phyloP scores from a whole-genome alignment of 257 asterid species.

The Hygrophila difformis region DNA sequence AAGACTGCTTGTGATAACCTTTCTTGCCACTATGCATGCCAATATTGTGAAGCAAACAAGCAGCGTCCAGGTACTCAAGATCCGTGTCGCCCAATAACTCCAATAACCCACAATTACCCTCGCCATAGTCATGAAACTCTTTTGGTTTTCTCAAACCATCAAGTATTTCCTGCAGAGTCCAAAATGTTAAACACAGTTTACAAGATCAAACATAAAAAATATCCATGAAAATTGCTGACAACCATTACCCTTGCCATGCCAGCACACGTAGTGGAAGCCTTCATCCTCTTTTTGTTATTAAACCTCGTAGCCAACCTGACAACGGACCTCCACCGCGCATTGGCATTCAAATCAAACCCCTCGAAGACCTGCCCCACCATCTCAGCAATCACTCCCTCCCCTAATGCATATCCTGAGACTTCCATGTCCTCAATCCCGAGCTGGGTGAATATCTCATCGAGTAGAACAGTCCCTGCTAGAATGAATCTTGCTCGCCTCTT shows the following conservation, averaged over 20 bases:
- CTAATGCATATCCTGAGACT: slow-evolving; percentile 70
- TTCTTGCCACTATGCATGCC: slow-evolving; percentile 64
- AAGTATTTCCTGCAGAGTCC: slow-evolving; percentile 50
- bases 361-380: slow-evolving; percentile 36
- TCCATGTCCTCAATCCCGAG: slow-evolving; percentile 59
- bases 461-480: slow-evolving; percentile 55
- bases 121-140: slow-evolving; percentile 17
- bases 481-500: slow-evolving; percentile 50
- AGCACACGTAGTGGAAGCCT: slow-evolving; percentile 45
- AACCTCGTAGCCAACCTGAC: slow-evolving; percentile 45
- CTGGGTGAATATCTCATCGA: slow-evolving; percentile 47
- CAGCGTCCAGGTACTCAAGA: slow-evolving; percentile 80
- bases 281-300: slow-evolving; percentile 55
- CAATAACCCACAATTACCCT: too few relatives aligned
- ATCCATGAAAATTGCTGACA: neutral
- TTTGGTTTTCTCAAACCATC: slow-evolving; percentile 43
- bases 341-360: slow-evolving; percentile 42
- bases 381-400: slow-evolving; percentile 71
- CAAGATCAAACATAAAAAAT: neutral
- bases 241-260: slow-evolving; percentile 50
- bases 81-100: slow-evolving; percentile 40
- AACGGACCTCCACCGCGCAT: slow-evolving; percentile 70
- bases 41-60: slow-evolving; percentile 72
- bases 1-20: slow-evolving; percentile 71
- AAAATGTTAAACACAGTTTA: slow-evolving; percentile 15